Evolutionary conservation across 2,329 filamentous ascomycete species (phyloP).

Genomic region (Neonectria coccinea): DNA sequence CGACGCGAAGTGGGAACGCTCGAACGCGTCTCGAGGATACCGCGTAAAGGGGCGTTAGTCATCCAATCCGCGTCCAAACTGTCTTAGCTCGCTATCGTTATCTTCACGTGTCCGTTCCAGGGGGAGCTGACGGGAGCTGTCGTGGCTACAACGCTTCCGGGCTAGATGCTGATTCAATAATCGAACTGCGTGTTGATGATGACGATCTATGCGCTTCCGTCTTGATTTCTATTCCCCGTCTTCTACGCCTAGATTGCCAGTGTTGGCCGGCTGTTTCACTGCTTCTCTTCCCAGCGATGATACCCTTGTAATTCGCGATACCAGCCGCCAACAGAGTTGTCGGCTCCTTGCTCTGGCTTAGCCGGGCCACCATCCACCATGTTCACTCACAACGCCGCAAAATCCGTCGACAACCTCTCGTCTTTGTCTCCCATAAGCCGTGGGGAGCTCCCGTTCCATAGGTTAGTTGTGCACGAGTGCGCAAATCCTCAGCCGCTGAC

Average conservation of each 20-base stretch:
- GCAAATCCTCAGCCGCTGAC: conserved; percentile 34
- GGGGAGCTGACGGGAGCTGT: conserved; percentile 34
- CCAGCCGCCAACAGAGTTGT: conserved; percentile 51
- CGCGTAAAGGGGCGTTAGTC: conserved; percentile 22
- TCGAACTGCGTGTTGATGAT: conserved; percentile 35
- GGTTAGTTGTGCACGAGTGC: conserved; percentile 52
- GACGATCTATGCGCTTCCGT: conserved; percentile 39
- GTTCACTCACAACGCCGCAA: conserved; percentile 70
- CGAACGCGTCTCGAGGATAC: conserved; percentile 25
- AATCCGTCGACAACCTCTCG: conserved; percentile 74
- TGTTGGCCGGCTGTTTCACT: conserved; percentile 31
- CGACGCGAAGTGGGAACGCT: conserved; percentile 30
- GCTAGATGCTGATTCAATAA: conserved; percentile 30
- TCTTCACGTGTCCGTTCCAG: conserved; percentile 41
- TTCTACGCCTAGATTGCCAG: conserved; percentile 16
- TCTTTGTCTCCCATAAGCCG: conserved; percentile 63
- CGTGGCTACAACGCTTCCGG: conserved; percentile 40
- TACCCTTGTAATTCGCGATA: conserved; percentile 58
- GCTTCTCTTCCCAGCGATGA: conserved; percentile 56
- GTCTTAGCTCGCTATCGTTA: conserved; percentile 17
- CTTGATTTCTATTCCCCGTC: conserved; percentile 33
- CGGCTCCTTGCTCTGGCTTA: conserved; percentile 43
- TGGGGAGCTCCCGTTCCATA: conserved; percentile 70
- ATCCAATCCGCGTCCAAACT: background rate
- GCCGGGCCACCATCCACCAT: conserved; percentile 57